Evolutionary conservation across 2,329 filamentous ascomycete species (phyloP), one percentile per base, ranked within the genome.

Genomic region (Fonsecaea pugnacius): DNA sequence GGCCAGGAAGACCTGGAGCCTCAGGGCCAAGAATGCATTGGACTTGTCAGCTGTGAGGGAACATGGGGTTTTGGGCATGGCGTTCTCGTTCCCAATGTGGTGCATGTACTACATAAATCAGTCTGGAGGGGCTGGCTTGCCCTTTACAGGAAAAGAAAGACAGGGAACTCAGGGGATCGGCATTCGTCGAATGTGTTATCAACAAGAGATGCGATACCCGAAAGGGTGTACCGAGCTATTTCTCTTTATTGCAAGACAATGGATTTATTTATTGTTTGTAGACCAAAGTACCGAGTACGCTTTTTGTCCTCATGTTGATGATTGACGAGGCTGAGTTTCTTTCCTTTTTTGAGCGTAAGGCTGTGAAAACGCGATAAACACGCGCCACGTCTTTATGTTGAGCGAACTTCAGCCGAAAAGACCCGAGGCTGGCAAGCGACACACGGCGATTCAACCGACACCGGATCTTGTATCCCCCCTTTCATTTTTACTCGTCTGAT

Each of bases 391-490:
- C 33, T 43, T 5, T 30, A 4, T 6, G 9, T 43, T 16, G 43
- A 48, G 43, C 43, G 43, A 48, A 48, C 43, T 48, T 24, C 43
- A 48, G 43, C 43, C 43, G 43, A 48, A 48, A 48, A 24, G 18
- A 48, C 43, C 43, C 43, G 43, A 48, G 43, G 43, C 18, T 24
- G 18, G 40, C 43, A 48, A 48, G 43, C 43, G 43, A 27, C 18
- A 21, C 43, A 48, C 43, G 43, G 43, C 43, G 43, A 48, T 48
- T 14, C 18, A 48, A 24, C 43, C 43, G 43, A 48, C 43, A 48
- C 43, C 43, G 43, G 43, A 24, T 48, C 43, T 48, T 48, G 43
- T 10, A 24, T 48, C 21, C 43, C 10, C 9, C 21, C 40, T 16
- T 38, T 5, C 35, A 38, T 38, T 30, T 30, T 30, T 30, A 30